phyloP scores from a whole-genome alignment of 2,329 filamentous ascomycete species.

The Hypoxylon sp. region DNA sequence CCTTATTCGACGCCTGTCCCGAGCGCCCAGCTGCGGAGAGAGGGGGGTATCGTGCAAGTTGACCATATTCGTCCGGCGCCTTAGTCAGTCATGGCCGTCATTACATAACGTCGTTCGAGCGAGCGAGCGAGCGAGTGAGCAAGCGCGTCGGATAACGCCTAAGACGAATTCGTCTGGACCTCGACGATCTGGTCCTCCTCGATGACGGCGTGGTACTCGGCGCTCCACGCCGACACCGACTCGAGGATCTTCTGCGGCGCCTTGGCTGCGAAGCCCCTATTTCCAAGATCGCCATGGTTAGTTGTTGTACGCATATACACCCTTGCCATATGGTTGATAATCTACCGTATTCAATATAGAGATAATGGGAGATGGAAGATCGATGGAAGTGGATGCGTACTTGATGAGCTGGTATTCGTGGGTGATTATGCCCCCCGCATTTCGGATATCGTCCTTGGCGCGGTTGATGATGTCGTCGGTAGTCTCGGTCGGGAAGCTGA shows the following conservation, averaged over 20 bases:
- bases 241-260: conserved; percentile 79
- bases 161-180: conserved; percentile 52
- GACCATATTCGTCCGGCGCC: conserved; percentile 21
- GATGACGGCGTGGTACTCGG: conserved; percentile 73
- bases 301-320: conserved; percentile 25
- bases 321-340: background rate
- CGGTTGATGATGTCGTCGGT: conserved; percentile 77
- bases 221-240: conserved; percentile 72
- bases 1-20: conserved; percentile 22
- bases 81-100: conserved; percentile 12
- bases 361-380: background rate
- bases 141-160: conserved; percentile 28
- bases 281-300: conserved; percentile 46
- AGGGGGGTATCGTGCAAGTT: conserved; percentile 40
- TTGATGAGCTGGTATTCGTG: conserved; percentile 80
- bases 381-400: conserved; percentile 62
- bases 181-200: conserved; percentile 83
- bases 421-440: conserved; percentile 82
- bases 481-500: conserved; percentile 81
- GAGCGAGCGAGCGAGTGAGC: background rate
- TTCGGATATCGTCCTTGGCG: conserved; percentile 78
- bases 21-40: conserved; percentile 19
- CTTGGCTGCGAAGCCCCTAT: conserved; percentile 83
- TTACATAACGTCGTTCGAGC: conserved; percentile 6
- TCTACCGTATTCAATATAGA: background rate